Percentiles rank a stretch among this genome's conserved stretches.
Conservation (phyloP, 805 yeast genomes). For the Ogataea ganodermae region DNA sequence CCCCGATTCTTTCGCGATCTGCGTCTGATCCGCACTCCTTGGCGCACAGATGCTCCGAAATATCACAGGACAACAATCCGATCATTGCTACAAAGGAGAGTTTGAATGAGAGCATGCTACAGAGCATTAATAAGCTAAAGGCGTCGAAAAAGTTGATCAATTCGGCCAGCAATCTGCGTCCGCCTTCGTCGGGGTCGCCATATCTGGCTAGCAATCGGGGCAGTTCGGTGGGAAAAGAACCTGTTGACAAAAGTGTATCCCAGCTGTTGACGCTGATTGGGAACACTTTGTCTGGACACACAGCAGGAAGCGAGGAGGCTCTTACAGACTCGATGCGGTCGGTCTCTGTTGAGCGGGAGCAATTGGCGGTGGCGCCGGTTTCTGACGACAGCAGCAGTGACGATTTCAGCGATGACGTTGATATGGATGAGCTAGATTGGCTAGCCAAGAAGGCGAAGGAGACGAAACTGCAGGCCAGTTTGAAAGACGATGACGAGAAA, state of each 20-base stretch:
- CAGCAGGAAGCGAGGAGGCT: neutral
- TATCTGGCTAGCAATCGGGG: constrained; percentile 2
- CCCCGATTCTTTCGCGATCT: constrained; percentile 35
- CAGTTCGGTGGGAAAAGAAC: neutral
- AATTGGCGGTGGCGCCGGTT: too few relatives aligned
- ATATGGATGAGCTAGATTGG: constrained; percentile 32
- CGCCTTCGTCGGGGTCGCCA: constrained; percentile 7
- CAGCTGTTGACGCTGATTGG: constrained; percentile 30
- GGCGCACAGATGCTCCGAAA: constrained; percentile 32
- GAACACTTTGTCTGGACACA: constrained; percentile 13
- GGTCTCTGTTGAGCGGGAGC: neutral
- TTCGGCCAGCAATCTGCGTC: constrained; percentile 3
- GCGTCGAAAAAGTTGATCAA: constrained; percentile 34
- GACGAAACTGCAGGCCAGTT: constrained; percentile 5
- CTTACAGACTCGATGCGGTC: constrained; percentile 1
- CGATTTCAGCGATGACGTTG: constrained; percentile 35
- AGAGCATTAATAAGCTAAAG: constrained; percentile 41
- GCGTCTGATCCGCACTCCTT: constrained; percentile 35
- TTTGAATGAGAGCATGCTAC: constrained; percentile 34
- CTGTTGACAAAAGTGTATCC: constrained; percentile 25
- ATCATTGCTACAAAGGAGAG: constrained; percentile 31
- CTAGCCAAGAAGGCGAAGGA: constrained; percentile 14
- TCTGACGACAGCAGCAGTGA: constrained; percentile 16
- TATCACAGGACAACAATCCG: constrained; percentile 16
- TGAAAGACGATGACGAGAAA: neutral